Conservation (phyloP, 2,329 filamentous ascomycete genomes). For the Rutstroemia sp. region DNA sequence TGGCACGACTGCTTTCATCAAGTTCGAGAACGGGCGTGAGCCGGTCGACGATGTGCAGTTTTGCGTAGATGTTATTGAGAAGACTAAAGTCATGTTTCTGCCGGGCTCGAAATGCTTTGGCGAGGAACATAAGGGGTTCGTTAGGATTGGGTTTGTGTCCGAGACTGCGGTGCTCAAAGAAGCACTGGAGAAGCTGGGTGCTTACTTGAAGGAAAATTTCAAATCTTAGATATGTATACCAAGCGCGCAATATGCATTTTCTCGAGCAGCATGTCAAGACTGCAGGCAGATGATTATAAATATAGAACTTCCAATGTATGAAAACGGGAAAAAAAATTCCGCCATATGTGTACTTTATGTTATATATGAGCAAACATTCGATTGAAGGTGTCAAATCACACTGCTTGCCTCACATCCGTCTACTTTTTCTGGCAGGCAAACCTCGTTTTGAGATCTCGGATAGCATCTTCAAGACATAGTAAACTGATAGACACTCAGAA, state of each 20-base stretch:
- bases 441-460: no score
- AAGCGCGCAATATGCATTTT: not conserved
- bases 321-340: no score
- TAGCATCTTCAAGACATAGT: no score
- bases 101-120: slow-evolving; percentile 73
- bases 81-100: slow-evolving; percentile 65
- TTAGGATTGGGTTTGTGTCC: slow-evolving; percentile 70
- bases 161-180: slow-evolving; percentile 61
- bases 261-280: not conserved
- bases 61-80: slow-evolving; percentile 58
- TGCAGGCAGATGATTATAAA: not conserved
- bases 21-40: slow-evolving; percentile 44
- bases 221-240: not conserved
- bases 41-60: slow-evolving; percentile 65
- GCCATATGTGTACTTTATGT: no score
- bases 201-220: slow-evolving; percentile 22
- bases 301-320: no score
- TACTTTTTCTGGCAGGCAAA: no score
- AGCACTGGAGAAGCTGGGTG: slow-evolving; percentile 43
- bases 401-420: no score
- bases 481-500: no score
- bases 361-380: no score
- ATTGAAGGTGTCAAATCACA: no score
- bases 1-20: slow-evolving; percentile 73
- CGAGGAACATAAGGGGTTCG: slow-evolving; percentile 63